These are phyloP conservation scores for Aspergillus sp. DNA, from an alignment of 2,329 filamentous ascomycete genomes.

Conservation along the genomic window DNA sequence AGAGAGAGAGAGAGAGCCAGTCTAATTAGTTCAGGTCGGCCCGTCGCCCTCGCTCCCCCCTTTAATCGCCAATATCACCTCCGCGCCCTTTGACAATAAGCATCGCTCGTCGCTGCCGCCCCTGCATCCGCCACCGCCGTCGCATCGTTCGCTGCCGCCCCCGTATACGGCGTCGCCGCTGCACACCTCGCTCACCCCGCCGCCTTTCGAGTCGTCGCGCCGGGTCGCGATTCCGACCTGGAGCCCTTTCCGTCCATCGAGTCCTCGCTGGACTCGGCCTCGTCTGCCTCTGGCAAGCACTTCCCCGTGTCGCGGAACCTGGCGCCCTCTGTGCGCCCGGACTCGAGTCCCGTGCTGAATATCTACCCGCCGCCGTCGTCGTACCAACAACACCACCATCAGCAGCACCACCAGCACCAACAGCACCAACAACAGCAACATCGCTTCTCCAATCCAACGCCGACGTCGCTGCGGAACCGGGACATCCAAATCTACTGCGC, in stretches of 20 bases:
- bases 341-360: constrained; percentile 50
- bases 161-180: constrained; percentile 79
- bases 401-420: constrained; percentile 29
- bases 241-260: constrained; percentile 89
- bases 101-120: constrained; percentile 56
- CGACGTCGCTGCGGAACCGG: constrained; percentile 40
- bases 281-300: constrained; percentile 50
- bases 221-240: constrained; percentile 47
- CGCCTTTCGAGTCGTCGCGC: constrained; percentile 45
- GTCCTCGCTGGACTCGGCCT: constrained; percentile 55
- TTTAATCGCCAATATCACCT: constrained; percentile 31
- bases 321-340: constrained; percentile 62
- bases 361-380: constrained; percentile 23
- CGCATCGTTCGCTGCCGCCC: constrained; percentile 38
- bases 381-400: constrained; percentile 16
- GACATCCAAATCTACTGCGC: constrained; percentile 85
- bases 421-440: constrained; percentile 32
- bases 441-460: constrained; percentile 44
- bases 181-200: constrained; percentile 80
- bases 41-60: constrained; percentile 35
- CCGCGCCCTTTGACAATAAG: constrained; percentile 34
- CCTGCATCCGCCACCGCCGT: constrained; percentile 37
- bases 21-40: constrained; percentile 35
- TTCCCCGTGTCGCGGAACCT: constrained; percentile 57
- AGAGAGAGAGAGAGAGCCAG: constrained; percentile 21